Conservation (phyloP, 129 eudicot genomes). For the Chrysanthemum seticuspe region DNA sequence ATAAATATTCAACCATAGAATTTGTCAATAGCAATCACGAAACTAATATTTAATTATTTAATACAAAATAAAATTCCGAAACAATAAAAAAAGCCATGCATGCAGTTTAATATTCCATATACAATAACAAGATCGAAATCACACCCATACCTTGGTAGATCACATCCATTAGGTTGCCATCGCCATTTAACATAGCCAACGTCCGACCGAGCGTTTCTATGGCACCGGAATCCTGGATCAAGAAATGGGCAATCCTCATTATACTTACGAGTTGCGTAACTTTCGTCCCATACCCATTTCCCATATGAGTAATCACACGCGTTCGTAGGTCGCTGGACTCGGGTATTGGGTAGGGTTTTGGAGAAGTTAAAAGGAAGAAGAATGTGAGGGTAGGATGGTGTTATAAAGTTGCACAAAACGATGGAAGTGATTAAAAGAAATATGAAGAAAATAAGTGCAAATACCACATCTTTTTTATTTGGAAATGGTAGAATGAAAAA, state of each 20-base stretch:
- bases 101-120: slow-evolving; percentile 27
- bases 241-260: slow-evolving; percentile 71
- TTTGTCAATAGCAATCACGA: slow-evolving; percentile 21
- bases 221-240: slow-evolving; percentile 89
- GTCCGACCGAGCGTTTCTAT: slow-evolving; percentile 52
- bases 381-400: slow-evolving; percentile 32
- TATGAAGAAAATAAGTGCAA: slow-evolving; percentile 32
- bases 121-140: slow-evolving; percentile 9
- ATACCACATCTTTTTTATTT: slow-evolving; percentile 23
- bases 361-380: slow-evolving; percentile 36
- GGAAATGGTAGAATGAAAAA: slow-evolving; percentile 23
- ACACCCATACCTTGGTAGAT: slow-evolving; percentile 68
- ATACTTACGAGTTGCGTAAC: slow-evolving; percentile 41
- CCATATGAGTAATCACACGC: slow-evolving; percentile 67
- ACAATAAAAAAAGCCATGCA: slow-evolving; percentile 25
- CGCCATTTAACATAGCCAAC: slow-evolving; percentile 69
- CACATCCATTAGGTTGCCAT: slow-evolving; percentile 73
- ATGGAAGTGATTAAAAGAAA: slow-evolving; percentile 36
- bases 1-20: slow-evolving; percentile 23
- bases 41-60: slow-evolving; percentile 26
- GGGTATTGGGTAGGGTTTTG: slow-evolving; percentile 27
- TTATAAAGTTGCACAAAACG: slow-evolving; percentile 30
- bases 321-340: slow-evolving; percentile 13
- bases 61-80: background rate
- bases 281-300: slow-evolving; percentile 71